These are phyloP conservation scores for Cladorrhinum samala DNA, from an alignment of 495 filamentous ascomycete species.

Conservation along the genomic window DNA sequence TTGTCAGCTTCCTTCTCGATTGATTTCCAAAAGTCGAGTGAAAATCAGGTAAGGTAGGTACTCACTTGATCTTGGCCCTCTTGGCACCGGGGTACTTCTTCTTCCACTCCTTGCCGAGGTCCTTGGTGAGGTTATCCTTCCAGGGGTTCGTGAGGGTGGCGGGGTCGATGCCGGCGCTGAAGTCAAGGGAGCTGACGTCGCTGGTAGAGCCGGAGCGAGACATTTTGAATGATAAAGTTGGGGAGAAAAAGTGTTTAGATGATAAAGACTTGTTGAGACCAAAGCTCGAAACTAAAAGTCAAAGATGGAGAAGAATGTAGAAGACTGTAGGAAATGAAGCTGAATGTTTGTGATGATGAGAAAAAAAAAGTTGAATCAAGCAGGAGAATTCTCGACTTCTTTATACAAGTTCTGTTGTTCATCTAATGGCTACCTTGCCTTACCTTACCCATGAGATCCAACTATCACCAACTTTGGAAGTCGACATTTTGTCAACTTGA, in stretches of 20 bases:
- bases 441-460: not conserved
- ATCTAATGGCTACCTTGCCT: too few relatives aligned
- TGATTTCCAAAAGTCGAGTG: too few relatives aligned
- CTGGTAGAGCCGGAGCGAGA: too few relatives aligned
- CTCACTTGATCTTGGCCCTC: not conserved
- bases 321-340: not conserved
- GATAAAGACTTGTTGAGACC: not conserved
- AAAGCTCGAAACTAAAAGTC: not conserved
- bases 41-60: too few relatives aligned
- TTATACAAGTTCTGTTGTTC: not conserved
- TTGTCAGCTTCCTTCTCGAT: too few relatives aligned
- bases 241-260: not conserved
- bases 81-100: not conserved
- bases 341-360: not conserved
- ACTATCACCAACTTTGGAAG: not conserved
- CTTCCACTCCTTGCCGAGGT: not conserved
- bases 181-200: not conserved
- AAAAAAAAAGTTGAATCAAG: not conserved
- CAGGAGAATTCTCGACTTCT: not conserved
- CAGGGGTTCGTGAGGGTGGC: not conserved
- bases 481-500: too few relatives aligned
- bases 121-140: not conserved
- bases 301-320: not conserved
- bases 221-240: not conserved
- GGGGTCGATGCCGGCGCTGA: not conserved